A percentile compares a stretch with the other conserved stretches of the same genome.
phyloP scores from a whole-genome alignment of 1,284 basidiomycete genomes.

The Cutaneotrichosporon dermatis region DNA sequence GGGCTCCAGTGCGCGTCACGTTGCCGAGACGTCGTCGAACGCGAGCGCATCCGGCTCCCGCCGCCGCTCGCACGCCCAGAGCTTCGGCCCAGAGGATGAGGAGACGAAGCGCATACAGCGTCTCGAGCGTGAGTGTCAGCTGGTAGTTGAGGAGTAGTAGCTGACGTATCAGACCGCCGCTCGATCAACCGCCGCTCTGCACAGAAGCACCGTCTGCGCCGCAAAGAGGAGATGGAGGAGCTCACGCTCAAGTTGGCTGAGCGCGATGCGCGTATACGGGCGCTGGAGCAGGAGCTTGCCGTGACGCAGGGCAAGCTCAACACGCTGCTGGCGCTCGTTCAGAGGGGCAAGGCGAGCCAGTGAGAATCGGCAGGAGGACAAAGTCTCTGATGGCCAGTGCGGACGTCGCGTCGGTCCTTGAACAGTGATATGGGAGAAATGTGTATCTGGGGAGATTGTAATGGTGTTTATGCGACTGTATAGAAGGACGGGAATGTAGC shows the following conservation, averaged over 20 bases:
- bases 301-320: conserved; percentile 12
- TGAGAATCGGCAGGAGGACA: background rate
- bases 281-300: conserved; percentile 17
- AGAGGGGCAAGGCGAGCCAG: background rate
- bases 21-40: background rate
- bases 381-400: too few relatives aligned
- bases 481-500: too few relatives aligned
- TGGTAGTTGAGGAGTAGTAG: too few relatives aligned
- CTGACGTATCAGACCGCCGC: conserved; percentile 17
- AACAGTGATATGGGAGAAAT: too few relatives aligned
- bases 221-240: conserved; percentile 22
- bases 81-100: conserved; percentile 3
- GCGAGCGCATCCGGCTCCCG: background rate
- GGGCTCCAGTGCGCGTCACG: conserved; percentile 1
- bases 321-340: conserved; percentile 7
- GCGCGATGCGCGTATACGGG: conserved; percentile 13
- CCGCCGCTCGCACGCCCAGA: background rate
- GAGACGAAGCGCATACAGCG: conserved; percentile 14
- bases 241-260: conserved; percentile 13
- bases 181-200: conserved; percentile 24
- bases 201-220: conserved; percentile 22
- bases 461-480: too few relatives aligned
- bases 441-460: too few relatives aligned
- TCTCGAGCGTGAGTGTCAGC: conserved; percentile 16
- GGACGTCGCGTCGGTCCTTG: too few relatives aligned